Conservation (phyloP, 495 filamentous ascomycete species). For the Sordaria brevicollis region DNA sequence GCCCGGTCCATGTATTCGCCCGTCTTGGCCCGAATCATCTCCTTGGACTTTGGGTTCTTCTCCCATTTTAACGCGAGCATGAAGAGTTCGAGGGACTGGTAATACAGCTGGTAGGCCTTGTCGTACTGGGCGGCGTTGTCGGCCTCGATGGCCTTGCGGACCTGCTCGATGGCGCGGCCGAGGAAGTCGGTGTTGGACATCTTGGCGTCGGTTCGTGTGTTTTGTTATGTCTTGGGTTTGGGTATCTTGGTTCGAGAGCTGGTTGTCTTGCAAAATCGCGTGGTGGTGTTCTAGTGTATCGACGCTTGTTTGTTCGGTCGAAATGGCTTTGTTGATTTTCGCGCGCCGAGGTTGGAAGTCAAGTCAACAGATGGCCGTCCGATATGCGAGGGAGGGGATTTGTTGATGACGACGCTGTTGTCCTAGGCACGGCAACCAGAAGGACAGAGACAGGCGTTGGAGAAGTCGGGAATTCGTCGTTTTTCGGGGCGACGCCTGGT, state of each 20-base stretch:
- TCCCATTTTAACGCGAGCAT: slow-evolving; percentile 98
- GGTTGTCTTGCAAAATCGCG: too few relatives aligned
- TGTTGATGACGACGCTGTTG: not conserved
- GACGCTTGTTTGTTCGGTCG: not conserved
- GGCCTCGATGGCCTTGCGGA: slow-evolving; percentile 93
- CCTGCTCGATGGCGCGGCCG: slow-evolving; percentile 85
- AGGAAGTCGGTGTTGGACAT: slow-evolving; percentile 99
- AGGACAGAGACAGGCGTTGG: not conserved
- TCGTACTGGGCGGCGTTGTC: slow-evolving; percentile 96
- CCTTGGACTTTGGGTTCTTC: slow-evolving; percentile 91
- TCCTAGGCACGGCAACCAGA: not conserved
- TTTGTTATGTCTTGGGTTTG: not conserved
- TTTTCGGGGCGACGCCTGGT: not conserved
- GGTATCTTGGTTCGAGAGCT: too few relatives aligned
- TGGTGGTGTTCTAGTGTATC: not conserved
- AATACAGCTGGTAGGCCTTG: slow-evolving; percentile 90
- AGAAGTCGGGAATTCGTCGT: not conserved
- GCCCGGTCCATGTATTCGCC: slow-evolving; percentile 97
- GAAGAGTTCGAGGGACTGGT: slow-evolving; percentile 85
- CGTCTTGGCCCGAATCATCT: slow-evolving; percentile 89
- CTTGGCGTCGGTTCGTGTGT: not conserved
- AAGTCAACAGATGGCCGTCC: not conserved
- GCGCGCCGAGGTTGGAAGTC: not conserved
- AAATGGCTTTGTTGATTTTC: not conserved
- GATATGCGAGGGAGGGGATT: not conserved